Evolutionary conservation across 768 basidiomycete species (phyloP), one percentile per base, ranked within the genome.

Genomic region (Termitomyces sp.): DNA sequence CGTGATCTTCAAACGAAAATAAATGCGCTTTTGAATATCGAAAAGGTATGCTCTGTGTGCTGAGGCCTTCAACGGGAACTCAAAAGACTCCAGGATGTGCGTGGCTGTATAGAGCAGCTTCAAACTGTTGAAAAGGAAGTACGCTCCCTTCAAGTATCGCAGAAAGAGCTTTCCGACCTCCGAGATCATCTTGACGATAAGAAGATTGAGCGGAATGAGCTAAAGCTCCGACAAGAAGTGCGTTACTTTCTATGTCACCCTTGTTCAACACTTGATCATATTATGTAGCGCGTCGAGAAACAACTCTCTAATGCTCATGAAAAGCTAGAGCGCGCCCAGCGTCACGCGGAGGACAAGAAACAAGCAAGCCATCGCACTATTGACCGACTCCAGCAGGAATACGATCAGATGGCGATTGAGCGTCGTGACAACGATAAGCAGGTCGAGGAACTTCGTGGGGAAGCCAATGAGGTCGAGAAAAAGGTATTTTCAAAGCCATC

Each of bases 271-370:
- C 1, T 41, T 48, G n/a, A 38, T 44, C 25, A 37, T 47, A 42
- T 35, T 17, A 7, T 12, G 14, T 58, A 96, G 90, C 90, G 92
- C 49, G 83, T 90, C n/a, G 76, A 82, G 60, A 86, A 87, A 58
- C 93, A 95, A 67, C 75, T 92, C 11, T 72, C 77, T 8, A 93
- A 95, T 68, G 94, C 94, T 5, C 79, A 84, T 44, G 89, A 92
- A 62, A 94, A 92, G 69, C 79, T 94, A 9, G 84, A 88, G 55
- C 83, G 90, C 27, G 87, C 89, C 0, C 86, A 90, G 65, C 79
- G 82, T 59, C 87, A 90, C 60, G 86, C 87, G 6, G 89, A 90
- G 68, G 92, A 95, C 56, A 90, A 89, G 69, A 85, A 87, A 54
- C 64, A 77, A 12, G 80, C 85, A n/a, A 87, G 84, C 63, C 85